Evolutionary conservation across 495 filamentous ascomycete species (phyloP).

Genomic region (Endocarpon pusillum): DNA sequence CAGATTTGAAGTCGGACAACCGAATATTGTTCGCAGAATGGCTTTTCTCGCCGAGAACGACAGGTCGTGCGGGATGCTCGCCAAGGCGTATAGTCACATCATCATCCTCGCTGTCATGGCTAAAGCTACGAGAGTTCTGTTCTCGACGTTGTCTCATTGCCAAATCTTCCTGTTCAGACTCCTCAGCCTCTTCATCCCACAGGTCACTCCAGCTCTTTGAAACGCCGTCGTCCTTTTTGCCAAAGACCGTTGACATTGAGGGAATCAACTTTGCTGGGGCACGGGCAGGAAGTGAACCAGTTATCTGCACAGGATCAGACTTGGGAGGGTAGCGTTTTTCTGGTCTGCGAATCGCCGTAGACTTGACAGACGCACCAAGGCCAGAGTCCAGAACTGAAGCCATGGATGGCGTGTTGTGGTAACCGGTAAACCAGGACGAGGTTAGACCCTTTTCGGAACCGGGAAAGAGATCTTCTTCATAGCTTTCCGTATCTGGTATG

Average conservation of each 20-base stretch:
- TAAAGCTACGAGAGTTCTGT: conserved; percentile 67
- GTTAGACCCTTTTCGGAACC: conserved; percentile 51
- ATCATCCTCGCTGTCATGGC: conserved; percentile 47
- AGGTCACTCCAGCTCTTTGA: conserved; percentile 97
- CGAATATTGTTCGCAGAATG: conserved; percentile 1
- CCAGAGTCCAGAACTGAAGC: conserved; percentile 63
- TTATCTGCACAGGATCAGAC: conserved; percentile 41
- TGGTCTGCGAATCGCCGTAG: conserved; percentile 30
- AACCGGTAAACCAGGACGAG: conserved; percentile 55
- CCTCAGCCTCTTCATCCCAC: conserved; percentile 78
- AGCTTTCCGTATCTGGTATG: conserved; percentile 63
- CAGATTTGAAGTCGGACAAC: too few species aligned
- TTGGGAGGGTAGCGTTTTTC: conserved; percentile 18
- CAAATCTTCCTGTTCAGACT: conserved; percentile 41
- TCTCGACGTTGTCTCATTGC: conserved; percentile 45
- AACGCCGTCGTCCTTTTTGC: conserved; percentile 46
- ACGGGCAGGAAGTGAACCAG: conserved; percentile 62
- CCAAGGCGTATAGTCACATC: too few species aligned
- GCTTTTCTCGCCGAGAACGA: conserved; percentile 21
- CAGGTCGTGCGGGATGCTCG: conserved; percentile 16
- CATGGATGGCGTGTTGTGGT: conserved; percentile 56
- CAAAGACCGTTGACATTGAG: conserved; percentile 61
- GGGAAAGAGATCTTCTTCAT: conserved; percentile 80
- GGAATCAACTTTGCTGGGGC: conserved; percentile 41
- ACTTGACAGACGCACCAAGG: conserved; percentile 51